Conservation (phyloP, 1,284 basidiomycete genomes). For the Trichosporon faecale region DNA sequence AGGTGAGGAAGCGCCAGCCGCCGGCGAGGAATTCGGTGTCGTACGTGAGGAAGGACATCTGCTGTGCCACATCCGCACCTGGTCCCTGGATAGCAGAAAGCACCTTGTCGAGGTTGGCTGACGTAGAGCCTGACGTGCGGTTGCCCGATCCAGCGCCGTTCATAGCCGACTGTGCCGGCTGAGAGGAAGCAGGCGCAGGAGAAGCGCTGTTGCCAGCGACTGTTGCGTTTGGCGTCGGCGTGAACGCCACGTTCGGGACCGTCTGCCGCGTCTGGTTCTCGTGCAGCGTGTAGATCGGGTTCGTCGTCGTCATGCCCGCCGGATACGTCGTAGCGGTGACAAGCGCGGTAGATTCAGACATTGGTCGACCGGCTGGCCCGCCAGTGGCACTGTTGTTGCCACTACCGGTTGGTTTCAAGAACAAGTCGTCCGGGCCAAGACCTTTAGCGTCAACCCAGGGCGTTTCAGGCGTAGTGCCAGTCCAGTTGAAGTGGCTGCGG, state of each 20-base stretch:
- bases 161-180: background rate
- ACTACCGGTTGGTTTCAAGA: constrained; percentile 31
- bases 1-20: constrained; percentile 56
- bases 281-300: background rate
- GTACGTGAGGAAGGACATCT: constrained; percentile 50
- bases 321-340: background rate
- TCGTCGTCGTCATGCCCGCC: background rate
- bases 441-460: constrained; percentile 36
- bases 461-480: constrained; percentile 30
- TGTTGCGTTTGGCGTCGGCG: background rate
- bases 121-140: background rate
- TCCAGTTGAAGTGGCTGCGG: constrained; percentile 53
- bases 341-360: background rate
- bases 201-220: background rate
- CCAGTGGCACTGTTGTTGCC: background rate
- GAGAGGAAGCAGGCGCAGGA: background rate
- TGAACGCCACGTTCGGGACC: background rate
- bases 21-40: constrained; percentile 54
- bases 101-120: constrained; percentile 34
- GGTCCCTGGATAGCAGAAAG: constrained; percentile 42
- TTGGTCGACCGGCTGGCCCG: background rate
- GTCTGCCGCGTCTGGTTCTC: background rate
- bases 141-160: background rate
- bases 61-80: constrained; percentile 42
- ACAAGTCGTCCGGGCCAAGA: constrained; percentile 46